Conservation (phyloP, 345 rosid genomes). For the Populus tremula region DNA sequence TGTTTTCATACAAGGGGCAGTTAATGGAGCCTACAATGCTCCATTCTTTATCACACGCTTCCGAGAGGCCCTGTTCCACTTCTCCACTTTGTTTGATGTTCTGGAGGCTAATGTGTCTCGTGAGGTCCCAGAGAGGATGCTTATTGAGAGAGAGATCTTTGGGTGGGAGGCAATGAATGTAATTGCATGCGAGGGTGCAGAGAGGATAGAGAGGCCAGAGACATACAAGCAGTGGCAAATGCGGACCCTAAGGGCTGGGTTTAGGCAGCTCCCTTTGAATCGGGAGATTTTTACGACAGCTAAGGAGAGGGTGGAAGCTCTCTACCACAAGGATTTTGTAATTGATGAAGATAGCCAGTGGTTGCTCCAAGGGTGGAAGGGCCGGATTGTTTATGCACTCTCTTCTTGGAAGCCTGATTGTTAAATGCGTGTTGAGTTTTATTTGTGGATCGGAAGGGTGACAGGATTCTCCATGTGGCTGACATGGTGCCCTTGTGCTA, state of each 20-base stretch:
- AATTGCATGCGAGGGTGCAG: constrained; percentile 55
- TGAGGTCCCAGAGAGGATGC: constrained; percentile 43
- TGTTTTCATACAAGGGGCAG: constrained; percentile 38
- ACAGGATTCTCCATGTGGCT: neutral
- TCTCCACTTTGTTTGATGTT: constrained; percentile 53
- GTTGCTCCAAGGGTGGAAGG: constrained; percentile 50
- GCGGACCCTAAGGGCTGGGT: constrained; percentile 36
- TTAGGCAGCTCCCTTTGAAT: constrained; percentile 38
- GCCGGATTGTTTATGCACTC: constrained; percentile 36
- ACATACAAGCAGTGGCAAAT: constrained; percentile 40
- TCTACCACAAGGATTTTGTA: constrained; percentile 39
- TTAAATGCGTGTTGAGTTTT: constrained; percentile 1
- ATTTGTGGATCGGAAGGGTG: constrained; percentile 11
- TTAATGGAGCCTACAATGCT: constrained; percentile 45
- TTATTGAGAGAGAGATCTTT: constrained; percentile 39
- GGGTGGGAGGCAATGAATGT: constrained; percentile 53
- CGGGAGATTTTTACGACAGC: constrained; percentile 25
- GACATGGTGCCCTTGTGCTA: neutral
- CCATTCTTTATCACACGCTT: constrained; percentile 55
- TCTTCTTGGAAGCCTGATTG: constrained; percentile 38
- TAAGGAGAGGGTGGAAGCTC: constrained; percentile 28
- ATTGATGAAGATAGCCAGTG: constrained; percentile 42
- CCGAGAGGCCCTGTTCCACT: constrained; percentile 57
- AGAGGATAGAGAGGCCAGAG: constrained; percentile 60
- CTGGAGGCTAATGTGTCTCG: constrained; percentile 45